Percentiles rank a stretch among this genome's conserved stretches.
Evolutionary conservation across 129 eudicot species (phyloP).

Genomic region (Escallonia rubra): DNA sequence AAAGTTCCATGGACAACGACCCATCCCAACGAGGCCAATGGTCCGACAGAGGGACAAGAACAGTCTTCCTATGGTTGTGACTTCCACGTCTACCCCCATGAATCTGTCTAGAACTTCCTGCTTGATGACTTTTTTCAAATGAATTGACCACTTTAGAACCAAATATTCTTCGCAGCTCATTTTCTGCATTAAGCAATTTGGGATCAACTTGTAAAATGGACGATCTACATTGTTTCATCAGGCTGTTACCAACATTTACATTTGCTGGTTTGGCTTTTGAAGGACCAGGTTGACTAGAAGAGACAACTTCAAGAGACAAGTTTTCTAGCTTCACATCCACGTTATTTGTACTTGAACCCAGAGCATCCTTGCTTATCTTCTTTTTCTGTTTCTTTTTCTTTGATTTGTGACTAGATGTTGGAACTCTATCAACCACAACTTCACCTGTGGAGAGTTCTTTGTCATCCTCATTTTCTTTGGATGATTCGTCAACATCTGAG

Average conservation of each 20-base stretch:
- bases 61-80: slow-evolving; percentile 49
- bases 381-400: slow-evolving; percentile 91
- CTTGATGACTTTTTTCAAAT: slow-evolving; percentile 54
- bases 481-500: slow-evolving; percentile 23
- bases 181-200: slow-evolving; percentile 73
- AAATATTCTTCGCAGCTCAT: slow-evolving; percentile 84
- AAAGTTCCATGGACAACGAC: slow-evolving; percentile 75
- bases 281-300: slow-evolving; percentile 26
- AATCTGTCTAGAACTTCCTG: slow-evolving; percentile 66
- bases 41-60: slow-evolving; percentile 67
- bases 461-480: slow-evolving; percentile 16
- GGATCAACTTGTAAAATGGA: slow-evolving; percentile 80
- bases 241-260: slow-evolving; percentile 17
- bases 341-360: slow-evolving; percentile 9
- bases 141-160: slow-evolving; percentile 87
- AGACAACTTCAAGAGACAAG: slow-evolving; percentile 41
- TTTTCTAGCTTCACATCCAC: slow-evolving; percentile 31
- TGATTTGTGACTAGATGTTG: slow-evolving; percentile 38
- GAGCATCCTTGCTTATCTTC: slow-evolving; percentile 55
- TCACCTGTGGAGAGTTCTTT: slow-evolving; percentile 15
- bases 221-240: slow-evolving; percentile 24
- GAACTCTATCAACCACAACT: slow-evolving; percentile 18
- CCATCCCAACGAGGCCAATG: slow-evolving; percentile 99
- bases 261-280: slow-evolving; percentile 22
- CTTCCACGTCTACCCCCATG: slow-evolving; percentile 70